Evolutionary conservation across 345 rosid genomes (phyloP), one percentile per base, ranked within the genome.

Genomic region (Lepidium sativum): DNA sequence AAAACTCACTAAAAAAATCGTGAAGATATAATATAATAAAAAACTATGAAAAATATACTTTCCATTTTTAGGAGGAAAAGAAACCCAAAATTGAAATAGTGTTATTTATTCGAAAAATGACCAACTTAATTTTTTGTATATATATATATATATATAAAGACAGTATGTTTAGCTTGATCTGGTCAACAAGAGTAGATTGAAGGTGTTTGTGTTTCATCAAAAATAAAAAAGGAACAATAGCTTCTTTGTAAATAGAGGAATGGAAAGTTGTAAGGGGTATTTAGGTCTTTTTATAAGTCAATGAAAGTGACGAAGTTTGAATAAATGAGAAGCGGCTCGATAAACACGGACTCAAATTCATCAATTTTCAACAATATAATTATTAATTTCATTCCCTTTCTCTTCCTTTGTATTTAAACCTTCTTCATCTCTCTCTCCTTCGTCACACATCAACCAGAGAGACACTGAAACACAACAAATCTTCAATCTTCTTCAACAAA

Each of bases 261-360:
- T 12, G 1, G 5, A 0, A 43, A 17, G n/a, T 47, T 56, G 8
- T n/a, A 65, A 49, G 70, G 74, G 60, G 18, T 0, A 42, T 6
- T 13, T 23, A 50, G 4, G 71, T 72, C 60, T 33, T 72, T 57
- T 10, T 1, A 0, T 4, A n/a, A 65, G 76, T 72, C 76, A 72
- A 56, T 8, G 47, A 37, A n/a, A 40, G 2, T 15, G 27, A 63
- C 55, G 9, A 54, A 37, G 31, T 60, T 58, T 42, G 68, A 69
- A 60, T 42, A 31, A 51, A 31, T 20, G 12, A 35, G n/a, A 45
- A 67, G 29, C 11, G 51, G n/a, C 52, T 54, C 58, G 52, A 47
- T 49, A 57, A 65, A 65, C 76, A 72, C 76, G 76, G 60, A 57
- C 52, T 64, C 71, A 9, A 39, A 32, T 63, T 41, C 53, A 49